Evolutionary conservation across 139 green algal genomes (phyloP).

Genomic region (Choricystis sp.): DNA sequence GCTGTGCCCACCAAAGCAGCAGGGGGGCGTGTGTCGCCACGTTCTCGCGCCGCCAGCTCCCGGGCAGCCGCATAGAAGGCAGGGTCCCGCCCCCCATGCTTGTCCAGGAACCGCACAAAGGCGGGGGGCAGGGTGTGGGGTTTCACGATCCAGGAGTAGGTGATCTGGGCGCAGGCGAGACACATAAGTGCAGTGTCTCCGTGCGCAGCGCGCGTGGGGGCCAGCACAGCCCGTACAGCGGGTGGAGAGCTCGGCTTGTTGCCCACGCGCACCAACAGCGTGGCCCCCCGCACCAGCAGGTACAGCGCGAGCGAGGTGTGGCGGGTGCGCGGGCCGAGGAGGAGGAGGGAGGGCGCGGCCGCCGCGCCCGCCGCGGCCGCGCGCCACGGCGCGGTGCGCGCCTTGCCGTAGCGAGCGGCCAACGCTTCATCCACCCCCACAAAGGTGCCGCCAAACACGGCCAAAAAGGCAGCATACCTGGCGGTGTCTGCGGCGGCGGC

Average conservation of each 20-base stretch:
- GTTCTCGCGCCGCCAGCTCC: slow-evolving; percentile 6
- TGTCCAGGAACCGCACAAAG: slow-evolving; percentile 75
- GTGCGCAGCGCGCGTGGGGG: slow-evolving; percentile 47
- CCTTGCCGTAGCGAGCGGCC: slow-evolving; percentile 35
- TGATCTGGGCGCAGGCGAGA: slow-evolving; percentile 28
- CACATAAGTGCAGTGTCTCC: slow-evolving; percentile 80
- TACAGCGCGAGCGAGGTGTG: slow-evolving; percentile 80
- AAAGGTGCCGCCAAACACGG: slow-evolving; percentile 35
- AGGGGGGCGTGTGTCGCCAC: background rate
- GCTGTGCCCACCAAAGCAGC: background rate
- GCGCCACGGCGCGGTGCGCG: slow-evolving; percentile 35
- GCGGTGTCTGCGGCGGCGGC: slow-evolving; percentile 21
- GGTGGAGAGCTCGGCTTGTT: slow-evolving; percentile 25
- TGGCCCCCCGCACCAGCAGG: slow-evolving; percentile 65
- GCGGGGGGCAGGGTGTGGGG: slow-evolving; percentile 45
- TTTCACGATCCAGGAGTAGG: slow-evolving; percentile 62
- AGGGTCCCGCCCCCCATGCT: slow-evolving; percentile 43
- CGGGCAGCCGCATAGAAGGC: slow-evolving; percentile 10
- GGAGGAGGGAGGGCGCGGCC: slow-evolving; percentile 66
- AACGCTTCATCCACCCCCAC: slow-evolving; percentile 60
- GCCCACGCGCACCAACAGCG: slow-evolving; percentile 66
- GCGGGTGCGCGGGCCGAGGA: slow-evolving; percentile 33
- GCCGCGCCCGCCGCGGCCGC: slow-evolving; percentile 49
- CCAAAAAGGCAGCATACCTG: slow-evolving; percentile 54
- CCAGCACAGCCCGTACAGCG: slow-evolving; percentile 29